A percentile compares a stretch with the other conserved stretches of the same genome.
Evolutionary conservation across 352 stramenopile genomes (phyloP).

Genomic region (Globisporangium iwayamae): DNA sequence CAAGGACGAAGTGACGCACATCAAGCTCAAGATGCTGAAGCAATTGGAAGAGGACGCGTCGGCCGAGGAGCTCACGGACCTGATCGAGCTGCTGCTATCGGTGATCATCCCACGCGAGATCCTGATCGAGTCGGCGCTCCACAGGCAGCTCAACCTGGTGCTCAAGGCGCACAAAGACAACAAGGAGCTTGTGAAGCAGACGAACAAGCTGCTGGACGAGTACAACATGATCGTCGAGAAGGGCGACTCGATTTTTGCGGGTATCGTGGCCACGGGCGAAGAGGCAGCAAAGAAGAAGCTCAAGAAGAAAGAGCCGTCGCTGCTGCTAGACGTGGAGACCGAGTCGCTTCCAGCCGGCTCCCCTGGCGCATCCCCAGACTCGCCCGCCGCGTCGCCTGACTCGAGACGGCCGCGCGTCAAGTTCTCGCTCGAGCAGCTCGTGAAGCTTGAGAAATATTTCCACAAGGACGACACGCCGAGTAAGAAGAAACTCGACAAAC

Average conservation of each 20-base stretch:
- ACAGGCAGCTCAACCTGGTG: slow-evolving; percentile 71
- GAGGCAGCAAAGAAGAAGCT: slow-evolving; percentile 24
- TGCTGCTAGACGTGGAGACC: slow-evolving; percentile 52
- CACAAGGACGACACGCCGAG: slow-evolving; percentile 79
- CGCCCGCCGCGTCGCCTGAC: slow-evolving; percentile 67
- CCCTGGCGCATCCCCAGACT: slow-evolving; percentile 50
- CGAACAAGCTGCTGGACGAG: slow-evolving; percentile 74
- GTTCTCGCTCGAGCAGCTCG: slow-evolving; percentile 71
- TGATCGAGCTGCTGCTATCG: slow-evolving; percentile 78
- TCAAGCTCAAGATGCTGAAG: slow-evolving; percentile 86
- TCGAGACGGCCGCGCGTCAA: slow-evolving; percentile 65
- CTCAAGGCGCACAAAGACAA: slow-evolving; percentile 83
- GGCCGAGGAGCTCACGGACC: slow-evolving; percentile 72
- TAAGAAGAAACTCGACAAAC: slow-evolving; percentile 77
- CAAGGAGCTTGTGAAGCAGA: slow-evolving; percentile 82
- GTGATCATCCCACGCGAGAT: slow-evolving; percentile 74
- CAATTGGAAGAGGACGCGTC: slow-evolving; percentile 78
- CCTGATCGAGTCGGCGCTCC: slow-evolving; percentile 70
- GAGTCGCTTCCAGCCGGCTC: slow-evolving; percentile 48
- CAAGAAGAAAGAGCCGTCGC: slow-evolving; percentile 45
- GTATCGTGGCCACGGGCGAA: slow-evolving; percentile 1
- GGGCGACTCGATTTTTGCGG: slow-evolving; percentile 20
- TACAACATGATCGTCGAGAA: slow-evolving; percentile 74
- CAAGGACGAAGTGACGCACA: slow-evolving; percentile 78
- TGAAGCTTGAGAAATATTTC: slow-evolving; percentile 81